Percentiles rank a stretch among this genome's conserved stretches.
Conservation (phyloP, 1,284 basidiomycete species). For the Malassezia japonica region DNA sequence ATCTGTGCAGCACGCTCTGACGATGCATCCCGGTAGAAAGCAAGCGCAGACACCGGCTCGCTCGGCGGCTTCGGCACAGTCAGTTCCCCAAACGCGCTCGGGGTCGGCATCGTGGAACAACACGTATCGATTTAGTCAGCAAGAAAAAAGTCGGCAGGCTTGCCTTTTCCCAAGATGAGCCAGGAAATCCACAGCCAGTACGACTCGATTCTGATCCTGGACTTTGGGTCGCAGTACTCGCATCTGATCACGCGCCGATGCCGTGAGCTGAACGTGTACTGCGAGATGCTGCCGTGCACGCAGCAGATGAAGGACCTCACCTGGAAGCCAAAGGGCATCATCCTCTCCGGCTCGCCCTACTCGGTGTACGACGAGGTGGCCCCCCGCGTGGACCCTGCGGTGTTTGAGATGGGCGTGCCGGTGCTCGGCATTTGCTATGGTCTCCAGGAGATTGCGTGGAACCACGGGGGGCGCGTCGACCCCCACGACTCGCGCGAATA, state of each 20-base stretch:
- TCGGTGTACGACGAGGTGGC: slow-evolving; percentile 90
- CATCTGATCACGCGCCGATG: slow-evolving; percentile 96
- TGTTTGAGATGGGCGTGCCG: slow-evolving; percentile 83
- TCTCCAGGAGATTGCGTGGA: slow-evolving; percentile 94
- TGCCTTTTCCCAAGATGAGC: slow-evolving; percentile 23
- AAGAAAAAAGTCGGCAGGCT: not conserved
- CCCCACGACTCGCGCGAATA: slow-evolving; percentile 90
- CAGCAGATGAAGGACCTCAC: slow-evolving; percentile 77
- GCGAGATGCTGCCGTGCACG: slow-evolving; percentile 95
- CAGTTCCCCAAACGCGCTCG: slow-evolving; percentile 13
- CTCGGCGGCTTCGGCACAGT: slow-evolving; percentile 18
- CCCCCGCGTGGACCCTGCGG: slow-evolving; percentile 86
- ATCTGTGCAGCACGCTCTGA: slow-evolving; percentile 14
- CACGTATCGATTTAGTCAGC: not conserved
- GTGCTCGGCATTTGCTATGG: slow-evolving; percentile 97
- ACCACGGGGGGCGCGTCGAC: slow-evolving; percentile 73
- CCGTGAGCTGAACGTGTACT: slow-evolving; percentile 94
- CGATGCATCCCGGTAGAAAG: slow-evolving; percentile 19
- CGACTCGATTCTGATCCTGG: slow-evolving; percentile 90
- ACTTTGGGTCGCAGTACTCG: slow-evolving; percentile 98
- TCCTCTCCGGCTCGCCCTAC: slow-evolving; percentile 95
- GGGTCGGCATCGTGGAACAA: not conserved
- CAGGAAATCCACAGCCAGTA: slow-evolving; percentile 80
- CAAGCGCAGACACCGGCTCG: slow-evolving; percentile 25
- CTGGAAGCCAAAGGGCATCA: slow-evolving; percentile 95